Evolutionary conservation across 73 alveolate genomes (phyloP), one percentile per base, ranked within the genome.

Genomic region (Paramecium sonneborni): DNA sequence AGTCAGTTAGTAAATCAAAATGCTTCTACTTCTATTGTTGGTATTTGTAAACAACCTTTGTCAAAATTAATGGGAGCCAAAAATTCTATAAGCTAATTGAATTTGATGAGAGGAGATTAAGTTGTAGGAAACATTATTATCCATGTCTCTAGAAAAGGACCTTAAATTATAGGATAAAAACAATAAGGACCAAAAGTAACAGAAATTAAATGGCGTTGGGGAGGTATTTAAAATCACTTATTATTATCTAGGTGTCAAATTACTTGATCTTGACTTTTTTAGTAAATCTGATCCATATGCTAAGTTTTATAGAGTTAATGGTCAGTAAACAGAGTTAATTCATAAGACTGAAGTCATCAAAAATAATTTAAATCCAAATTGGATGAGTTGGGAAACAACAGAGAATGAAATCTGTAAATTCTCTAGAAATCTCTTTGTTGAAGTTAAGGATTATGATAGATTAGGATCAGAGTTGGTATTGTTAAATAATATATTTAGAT

Each of bases 311-410:
- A 79, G 44, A n/a, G 24, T 79, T 6, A 23, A 38, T 21, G 90
- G 48, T 1, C 6, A 38, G 20, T 28, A 26, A 24, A 43, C 44
- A 43, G 55, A 30, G 14, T 4, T 79, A 23, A 21, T 79, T 3
- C 90, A 79, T 79, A 18, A 79, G 24, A 79, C 90, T 3, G 76
- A 39, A 44, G 90, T 79, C n/a, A 79, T 39, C 5, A 79, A 79
- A 34, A 79, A 79, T 18, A 46, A 79, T 43, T 39, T 79, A 14
- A 79, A 79, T 79, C 90, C 90, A 43, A 79, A 43, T 43, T 79
- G 90, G 90, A 24, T 30, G 55, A n/a, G 41, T 20, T 79, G 90
- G 90, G 69, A 79, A 79, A 79, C 90, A 30, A 79, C 90, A 21
- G 69, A 39, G 55, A 62, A 79, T 38, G 44, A 79, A 1, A 0